A percentile compares a stretch with the other conserved stretches of the same genome.
Conservation (phyloP, 2,329 filamentous ascomycete genomes). For the Metarhizium rileyi region DNA sequence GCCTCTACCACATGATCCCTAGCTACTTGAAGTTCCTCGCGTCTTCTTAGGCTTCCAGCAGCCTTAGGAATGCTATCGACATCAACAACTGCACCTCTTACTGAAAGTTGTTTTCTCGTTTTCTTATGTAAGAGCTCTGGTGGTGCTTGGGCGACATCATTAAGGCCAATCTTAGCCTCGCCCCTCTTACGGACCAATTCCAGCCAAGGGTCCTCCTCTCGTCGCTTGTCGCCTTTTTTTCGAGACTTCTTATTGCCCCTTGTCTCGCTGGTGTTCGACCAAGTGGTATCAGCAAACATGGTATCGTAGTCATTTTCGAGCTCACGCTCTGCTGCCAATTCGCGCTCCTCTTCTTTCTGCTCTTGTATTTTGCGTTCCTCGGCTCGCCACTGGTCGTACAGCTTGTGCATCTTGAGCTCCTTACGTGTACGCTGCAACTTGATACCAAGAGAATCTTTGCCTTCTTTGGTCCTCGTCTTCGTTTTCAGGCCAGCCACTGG, state of each 20-base stretch:
- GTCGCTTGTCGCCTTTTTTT: constrained; percentile 33
- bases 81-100: constrained; percentile 24
- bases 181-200: constrained; percentile 59
- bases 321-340: constrained; percentile 53
- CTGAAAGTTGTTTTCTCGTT: constrained; percentile 22
- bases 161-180: constrained; percentile 39
- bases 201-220: constrained; percentile 67
- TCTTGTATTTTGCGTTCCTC: constrained; percentile 55
- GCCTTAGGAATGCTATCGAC: constrained; percentile 28
- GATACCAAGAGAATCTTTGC: constrained; percentile 53
- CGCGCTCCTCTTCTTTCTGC: constrained; percentile 54
- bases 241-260: constrained; percentile 15
- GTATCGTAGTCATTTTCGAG: constrained; percentile 47
- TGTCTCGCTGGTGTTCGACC: constrained; percentile 33
- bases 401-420: constrained; percentile 72
- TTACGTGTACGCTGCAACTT: constrained; percentile 69
- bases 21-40: constrained; percentile 28
- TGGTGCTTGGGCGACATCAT: constrained; percentile 63
- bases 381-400: constrained; percentile 68
- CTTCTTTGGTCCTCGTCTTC: constrained; percentile 45
- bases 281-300: constrained; percentile 22
- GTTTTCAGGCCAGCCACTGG: constrained; percentile 63
- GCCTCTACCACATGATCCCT: constrained; percentile 27
- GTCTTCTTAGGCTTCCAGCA: constrained; percentile 27
- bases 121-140: constrained; percentile 59